phyloP scores from a whole-genome alignment of 176 grass and related monocot genomes.

The Carex kokanica region DNA sequence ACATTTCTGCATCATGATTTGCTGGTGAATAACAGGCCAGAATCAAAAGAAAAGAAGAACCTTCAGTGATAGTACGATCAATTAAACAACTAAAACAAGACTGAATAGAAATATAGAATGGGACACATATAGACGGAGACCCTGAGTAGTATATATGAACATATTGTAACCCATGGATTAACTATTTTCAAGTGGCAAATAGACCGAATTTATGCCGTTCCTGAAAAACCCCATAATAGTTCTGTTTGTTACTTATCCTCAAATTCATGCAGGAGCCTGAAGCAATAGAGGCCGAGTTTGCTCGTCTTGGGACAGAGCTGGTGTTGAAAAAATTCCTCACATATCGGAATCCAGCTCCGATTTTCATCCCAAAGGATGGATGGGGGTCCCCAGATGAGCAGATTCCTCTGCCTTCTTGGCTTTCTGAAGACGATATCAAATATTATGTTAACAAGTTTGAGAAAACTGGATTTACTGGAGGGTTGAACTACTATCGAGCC shows the following conservation, averaged over 20 bases:
- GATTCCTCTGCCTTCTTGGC: slow-evolving; percentile 49
- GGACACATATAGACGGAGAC: too few relatives aligned
- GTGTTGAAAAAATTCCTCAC: slow-evolving; percentile 48
- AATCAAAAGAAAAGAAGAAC: neutral
- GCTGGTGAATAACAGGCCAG: neutral
- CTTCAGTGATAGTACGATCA: neutral
- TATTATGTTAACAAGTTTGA: slow-evolving; percentile 48
- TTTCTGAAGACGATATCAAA: slow-evolving; percentile 52
- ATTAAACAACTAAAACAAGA: neutral
- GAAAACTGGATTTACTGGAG: slow-evolving; percentile 56
- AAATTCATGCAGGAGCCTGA: slow-evolving; percentile 42
- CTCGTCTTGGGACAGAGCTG: slow-evolving; percentile 39
- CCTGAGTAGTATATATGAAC: too few relatives aligned
- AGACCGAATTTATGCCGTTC: too few relatives aligned
- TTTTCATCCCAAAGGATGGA: slow-evolving; percentile 46
- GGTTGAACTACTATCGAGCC: slow-evolving; percentile 65
- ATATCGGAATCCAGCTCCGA: slow-evolving; percentile 30
- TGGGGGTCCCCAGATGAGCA: slow-evolving; percentile 56
- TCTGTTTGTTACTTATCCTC: neutral
- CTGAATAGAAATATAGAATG: neutral
- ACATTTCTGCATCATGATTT: neutral
- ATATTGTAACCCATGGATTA: too few relatives aligned
- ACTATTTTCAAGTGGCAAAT: too few relatives aligned
- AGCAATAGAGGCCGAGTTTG: slow-evolving; percentile 53
- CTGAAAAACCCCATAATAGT: too few relatives aligned